phyloP scores from a whole-genome alignment of 1,139 yeast genomes.

The Blastobotrys capitulatus region DNA sequence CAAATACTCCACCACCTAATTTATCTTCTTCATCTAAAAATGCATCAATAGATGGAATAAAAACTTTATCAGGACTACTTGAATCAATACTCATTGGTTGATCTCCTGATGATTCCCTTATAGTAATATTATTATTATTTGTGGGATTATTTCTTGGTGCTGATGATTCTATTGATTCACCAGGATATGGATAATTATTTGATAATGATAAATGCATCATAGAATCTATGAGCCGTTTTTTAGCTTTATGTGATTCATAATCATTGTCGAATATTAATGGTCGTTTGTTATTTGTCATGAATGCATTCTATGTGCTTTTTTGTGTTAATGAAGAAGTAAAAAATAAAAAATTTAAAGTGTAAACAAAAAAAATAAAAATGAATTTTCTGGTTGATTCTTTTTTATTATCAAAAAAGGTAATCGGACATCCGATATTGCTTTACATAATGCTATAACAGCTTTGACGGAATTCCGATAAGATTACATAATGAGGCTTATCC shows the following conservation, averaged over 20 bases:
- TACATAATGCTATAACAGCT: too few species aligned
- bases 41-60: constrained; percentile 25
- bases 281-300: constrained; percentile 4
- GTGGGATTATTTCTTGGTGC: not conserved
- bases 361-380: too few species aligned
- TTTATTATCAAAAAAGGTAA: too few species aligned
- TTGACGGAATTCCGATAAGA: too few species aligned
- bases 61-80: constrained; percentile 19
- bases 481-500: too few species aligned
- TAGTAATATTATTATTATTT: not conserved
- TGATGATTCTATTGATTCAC: not conserved
- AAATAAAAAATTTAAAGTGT: too few species aligned
- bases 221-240: constrained; percentile 9
- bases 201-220: constrained; percentile 7
- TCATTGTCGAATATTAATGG: constrained; percentile 1
- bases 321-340: too few species aligned
- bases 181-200: not conserved
- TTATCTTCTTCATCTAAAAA: constrained; percentile 19
- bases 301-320: too few species aligned
- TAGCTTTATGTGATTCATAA: constrained; percentile 2
- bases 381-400: too few species aligned
- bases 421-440: too few species aligned
- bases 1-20: constrained; percentile 15
- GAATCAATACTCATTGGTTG: constrained; percentile 19
- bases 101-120: too few species aligned